Percentiles rank a stretch among this genome's conserved stretches.
These are phyloP conservation scores for Melanogaster broomeanus DNA, from an alignment of 768 basidiomycete genomes.

Conservation along the genomic window DNA sequence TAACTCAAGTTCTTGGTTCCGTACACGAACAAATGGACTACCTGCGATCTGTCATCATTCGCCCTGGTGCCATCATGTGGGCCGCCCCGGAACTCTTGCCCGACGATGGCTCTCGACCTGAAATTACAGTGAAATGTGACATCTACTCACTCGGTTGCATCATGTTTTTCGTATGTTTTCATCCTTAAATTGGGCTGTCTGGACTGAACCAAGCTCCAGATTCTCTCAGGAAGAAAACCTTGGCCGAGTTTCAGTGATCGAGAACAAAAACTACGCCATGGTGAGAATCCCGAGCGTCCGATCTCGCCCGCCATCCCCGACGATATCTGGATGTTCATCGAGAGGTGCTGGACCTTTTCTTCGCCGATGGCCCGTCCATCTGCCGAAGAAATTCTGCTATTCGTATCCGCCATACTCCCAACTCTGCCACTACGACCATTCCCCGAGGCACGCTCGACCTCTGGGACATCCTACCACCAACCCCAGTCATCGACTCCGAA, in stretches of 20 bases:
- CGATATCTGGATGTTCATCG: neutral
- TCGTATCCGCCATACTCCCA: neutral
- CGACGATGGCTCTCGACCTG: neutral
- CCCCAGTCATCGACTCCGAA: too few species aligned
- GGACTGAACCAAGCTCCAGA: neutral
- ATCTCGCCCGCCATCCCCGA: neutral
- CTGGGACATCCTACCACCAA: too few species aligned
- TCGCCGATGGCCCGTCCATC: neutral
- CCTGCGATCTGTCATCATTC: neutral
- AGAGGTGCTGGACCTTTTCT: neutral
- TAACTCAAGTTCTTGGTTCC: neutral
- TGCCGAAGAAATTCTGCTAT: neutral
- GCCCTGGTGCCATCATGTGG: neutral
- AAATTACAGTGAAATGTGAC: neutral
- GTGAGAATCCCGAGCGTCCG: neutral
- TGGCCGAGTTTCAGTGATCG: neutral
- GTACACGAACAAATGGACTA: neutral
- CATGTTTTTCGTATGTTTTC: constrained; percentile 4
- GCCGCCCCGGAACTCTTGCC: constrained; percentile 6
- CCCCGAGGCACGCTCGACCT: too few species aligned
- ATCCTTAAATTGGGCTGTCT: neutral
- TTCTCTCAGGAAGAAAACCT: neutral
- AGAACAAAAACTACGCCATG: neutral
- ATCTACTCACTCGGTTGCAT: constrained; percentile 8
- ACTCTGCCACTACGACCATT: neutral